Evolutionary conservation across 139 green algal species (phyloP), one percentile per base, ranked within the genome.

Genomic region (Chlamydomonas incerta): DNA sequence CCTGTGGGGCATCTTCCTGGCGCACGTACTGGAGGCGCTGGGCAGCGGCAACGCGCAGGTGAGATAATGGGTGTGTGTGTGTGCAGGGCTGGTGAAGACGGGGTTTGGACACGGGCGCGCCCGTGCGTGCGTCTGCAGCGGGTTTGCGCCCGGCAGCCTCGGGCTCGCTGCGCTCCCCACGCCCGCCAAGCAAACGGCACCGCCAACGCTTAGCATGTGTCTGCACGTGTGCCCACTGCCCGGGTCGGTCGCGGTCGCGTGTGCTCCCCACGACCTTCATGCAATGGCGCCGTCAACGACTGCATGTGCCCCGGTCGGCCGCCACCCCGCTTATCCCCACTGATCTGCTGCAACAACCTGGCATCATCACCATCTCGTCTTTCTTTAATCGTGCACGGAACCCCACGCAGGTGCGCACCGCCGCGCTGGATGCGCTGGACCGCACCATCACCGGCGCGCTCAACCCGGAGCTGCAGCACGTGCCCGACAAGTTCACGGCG

Each of bases 1-100:
- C 63, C 85, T 98, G 37, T 98, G 95, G 95, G 90, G 88, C 69
- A 94, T 96, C 41, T 97, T 98, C 86, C 85, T 97, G 47, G 81
- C 89, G 37, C 95, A 97, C 62, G 71, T 97, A 14, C 83, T 96
- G 84, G 95, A 97, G 86, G 76, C 94, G 58, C 80, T 96, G 63
- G 65, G 72, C 67, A 90, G 90, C 81, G 68, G 33, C 81, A 88
- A 71, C 26, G 20, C 55, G 26, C 70, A 87, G 70, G 81, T 77
- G 67, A n/a, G 79, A 20, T 2, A 14, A 4, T 35, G 69, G 67
- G 29, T n/a, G n/a, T n/a, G n/a, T n/a, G n/a, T n/a, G n/a, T n/a
- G n/a, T n/a, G n/a, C n/a, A n/a, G n/a, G n/a, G n/a, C n/a, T n/a
- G n/a, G n/a, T n/a, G n/a, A n/a, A n/a, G n/a, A n/a, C n/a, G n/a